Evolutionary conservation across 1,139 yeast genomes (phyloP), one percentile per base, ranked within the genome.

Genomic region (Yamadazyma oceani): DNA sequence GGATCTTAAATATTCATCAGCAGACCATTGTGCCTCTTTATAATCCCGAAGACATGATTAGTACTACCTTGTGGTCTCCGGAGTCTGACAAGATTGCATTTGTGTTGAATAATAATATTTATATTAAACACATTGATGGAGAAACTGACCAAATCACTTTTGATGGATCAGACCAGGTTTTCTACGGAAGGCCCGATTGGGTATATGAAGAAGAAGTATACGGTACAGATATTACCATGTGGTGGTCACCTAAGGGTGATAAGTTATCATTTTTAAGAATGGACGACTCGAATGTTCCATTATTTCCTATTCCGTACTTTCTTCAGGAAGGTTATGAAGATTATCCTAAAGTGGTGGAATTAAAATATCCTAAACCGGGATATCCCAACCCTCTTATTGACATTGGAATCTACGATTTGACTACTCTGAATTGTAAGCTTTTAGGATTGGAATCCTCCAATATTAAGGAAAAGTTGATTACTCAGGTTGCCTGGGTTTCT

Each of bases 21-120:
- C 54, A 55, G 21, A 25, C 48, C 5, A 51, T 69, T 5, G 52
- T 44, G 21, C 73, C 75, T 1, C 44, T 64, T 13, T 57, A 37
- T 26, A 41, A 46, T 32, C 37, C 45, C 2, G 28, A 45, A 1
- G 53, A 51, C 26, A 62, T 64, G 36, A 42, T 77, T 6, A 70
- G 75, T 17, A 78, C 81, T 42, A 90, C 86, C 0, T 64, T 72
- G 21, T 89, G 94, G 78, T 82, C 95, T 0, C 96, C 96, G 1
- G 62, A 68, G 3, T 87, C 88, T 15, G 72, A 71, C 27, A 68
- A 71, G 41, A 60, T 90, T 27, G 81, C 92, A 2, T 89, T 76
- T 56, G 87, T 88, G 2, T 69, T 64, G 44, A 68, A 79, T 9
- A 79, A 83, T 50, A 80, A 89, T 53, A 55, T 92, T 5, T 87